Evolutionary conservation across 2,329 filamentous ascomycete genomes (phyloP).

Genomic region (Penicillium sp.): DNA sequence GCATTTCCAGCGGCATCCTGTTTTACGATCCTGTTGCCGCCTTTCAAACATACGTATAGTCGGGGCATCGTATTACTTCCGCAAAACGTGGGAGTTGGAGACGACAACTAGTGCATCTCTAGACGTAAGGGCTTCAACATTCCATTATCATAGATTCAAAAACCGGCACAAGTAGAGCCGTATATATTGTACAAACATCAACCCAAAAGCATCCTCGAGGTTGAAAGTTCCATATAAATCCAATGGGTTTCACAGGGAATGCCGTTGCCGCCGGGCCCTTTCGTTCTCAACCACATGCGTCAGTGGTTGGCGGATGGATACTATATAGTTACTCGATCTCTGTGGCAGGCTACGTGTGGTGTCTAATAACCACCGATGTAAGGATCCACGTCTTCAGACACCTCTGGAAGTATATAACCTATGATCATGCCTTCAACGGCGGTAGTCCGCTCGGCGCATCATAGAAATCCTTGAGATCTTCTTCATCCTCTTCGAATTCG

Average conservation of each 20-base stretch:
- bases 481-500: constrained; percentile 26
- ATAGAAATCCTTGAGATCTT: constrained; percentile 43
- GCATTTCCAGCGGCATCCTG: neutral
- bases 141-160: neutral
- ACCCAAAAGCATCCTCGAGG: neutral
- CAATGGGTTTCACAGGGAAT: neutral
- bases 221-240: neutral
- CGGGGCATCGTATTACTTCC: neutral
- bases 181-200: neutral
- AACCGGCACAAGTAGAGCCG: neutral
- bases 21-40: neutral
- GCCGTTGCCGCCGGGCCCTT: neutral
- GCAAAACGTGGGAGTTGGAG: neutral
- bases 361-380: too few species aligned
- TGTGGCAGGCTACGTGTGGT: neutral
- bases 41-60: neutral
- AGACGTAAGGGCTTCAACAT: neutral
- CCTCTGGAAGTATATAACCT: neutral
- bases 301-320: neutral
- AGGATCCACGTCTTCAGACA: neutral
- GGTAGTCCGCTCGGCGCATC: constrained; percentile 38
- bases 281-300: too few species aligned
- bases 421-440: constrained; percentile 25
- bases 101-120: neutral
- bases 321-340: neutral